Percentiles rank a stretch among this genome's conserved stretches.
Conservation (phyloP, 164 flowering plant genomes). For the Warburgia ugandensis region DNA sequence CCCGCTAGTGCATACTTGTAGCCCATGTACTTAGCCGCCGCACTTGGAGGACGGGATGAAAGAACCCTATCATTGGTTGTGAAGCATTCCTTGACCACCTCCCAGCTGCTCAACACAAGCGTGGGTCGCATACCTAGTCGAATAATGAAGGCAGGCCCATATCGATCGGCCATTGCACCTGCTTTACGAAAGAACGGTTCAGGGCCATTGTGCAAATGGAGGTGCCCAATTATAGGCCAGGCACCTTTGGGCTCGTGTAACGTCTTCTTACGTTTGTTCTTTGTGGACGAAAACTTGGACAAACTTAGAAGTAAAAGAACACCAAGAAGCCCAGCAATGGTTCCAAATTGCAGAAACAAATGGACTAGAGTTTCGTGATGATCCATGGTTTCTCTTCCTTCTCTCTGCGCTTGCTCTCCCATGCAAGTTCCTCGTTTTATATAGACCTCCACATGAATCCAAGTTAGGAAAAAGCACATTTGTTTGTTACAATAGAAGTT, state of each 20-base stretch:
- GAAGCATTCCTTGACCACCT: too few species aligned
- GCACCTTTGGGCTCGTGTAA: constrained; percentile 11
- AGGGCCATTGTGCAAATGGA: constrained; percentile 2
- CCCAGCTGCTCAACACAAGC: constrained; percentile 10
- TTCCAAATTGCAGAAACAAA: neutral
- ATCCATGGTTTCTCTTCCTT: too few species aligned
- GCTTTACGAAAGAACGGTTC: neutral
- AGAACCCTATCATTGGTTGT: constrained; percentile 9
- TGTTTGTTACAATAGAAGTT: too few species aligned
- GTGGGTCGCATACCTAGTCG: constrained; percentile 9
- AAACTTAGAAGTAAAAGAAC: neutral
- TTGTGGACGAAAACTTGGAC: neutral
- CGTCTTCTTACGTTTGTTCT: neutral
- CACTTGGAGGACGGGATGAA: constrained; percentile 8
- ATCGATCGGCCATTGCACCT: constrained; percentile 13
- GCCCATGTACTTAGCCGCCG: constrained; percentile 1
- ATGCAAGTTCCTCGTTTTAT: too few species aligned
- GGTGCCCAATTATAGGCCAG: constrained; percentile 17
- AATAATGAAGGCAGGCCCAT: constrained; percentile 11
- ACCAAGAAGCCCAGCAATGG: constrained; percentile 1
- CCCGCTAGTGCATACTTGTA: constrained; percentile 6
- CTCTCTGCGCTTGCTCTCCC: too few species aligned
- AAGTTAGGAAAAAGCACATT: too few species aligned
- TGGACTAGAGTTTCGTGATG: too few species aligned
- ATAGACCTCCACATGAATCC: too few species aligned